Evolutionary conservation across 75 land plant species (phyloP), one percentile per base, ranked within the genome.

Genomic region (Isoetes taiwanensis): DNA sequence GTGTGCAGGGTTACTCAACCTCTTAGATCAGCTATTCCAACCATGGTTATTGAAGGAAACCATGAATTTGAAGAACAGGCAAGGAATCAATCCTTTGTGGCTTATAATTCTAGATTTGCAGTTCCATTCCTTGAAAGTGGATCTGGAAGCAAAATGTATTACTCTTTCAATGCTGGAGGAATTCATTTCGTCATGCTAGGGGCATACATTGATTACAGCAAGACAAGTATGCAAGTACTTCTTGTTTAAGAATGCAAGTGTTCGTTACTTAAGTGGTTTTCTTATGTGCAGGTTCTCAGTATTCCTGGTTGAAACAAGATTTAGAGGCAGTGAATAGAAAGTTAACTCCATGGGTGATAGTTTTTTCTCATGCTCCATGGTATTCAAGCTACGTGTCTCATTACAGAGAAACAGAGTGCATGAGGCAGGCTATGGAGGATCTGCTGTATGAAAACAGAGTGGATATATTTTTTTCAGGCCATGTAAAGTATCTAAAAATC

Each of bases 401-500:
- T n/a, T 46, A 46, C 19, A 5, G 50, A 5, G 50, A 46, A n/a
- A 23, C 16, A 16, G 50, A 46, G 50, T 46, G 50, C 50, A 46
- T 46, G 50, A 5, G 16, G 5, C 6, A 19, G 8, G 50, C 16
- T 19, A 46, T 46, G 50, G 50, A 46, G 50, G 50, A 46, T 5
- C 50, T 46, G 6, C 50, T 46, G 8, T 46, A 46, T n/a, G n/a
- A 46, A 46, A 3, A n/a, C 6, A 5, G 50, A 23, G 16, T 46
- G 25, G 50, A 46, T n/a, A 46, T 46, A 19, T 19, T 46, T 8
- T 6, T 46, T 23, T 19, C 16, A 19, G 50, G 50, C n/a, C 50
- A 46, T 19, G 50, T 46, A 16, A 65, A 90, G 67, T 32, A 27
- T 14, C 17, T 54, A 17, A 29, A n/a, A n/a, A n/a, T n/a, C n/a